phyloP scores from a whole-genome alignment of 352 stramenopile genomes.

The Stramenopiles sp. region DNA sequence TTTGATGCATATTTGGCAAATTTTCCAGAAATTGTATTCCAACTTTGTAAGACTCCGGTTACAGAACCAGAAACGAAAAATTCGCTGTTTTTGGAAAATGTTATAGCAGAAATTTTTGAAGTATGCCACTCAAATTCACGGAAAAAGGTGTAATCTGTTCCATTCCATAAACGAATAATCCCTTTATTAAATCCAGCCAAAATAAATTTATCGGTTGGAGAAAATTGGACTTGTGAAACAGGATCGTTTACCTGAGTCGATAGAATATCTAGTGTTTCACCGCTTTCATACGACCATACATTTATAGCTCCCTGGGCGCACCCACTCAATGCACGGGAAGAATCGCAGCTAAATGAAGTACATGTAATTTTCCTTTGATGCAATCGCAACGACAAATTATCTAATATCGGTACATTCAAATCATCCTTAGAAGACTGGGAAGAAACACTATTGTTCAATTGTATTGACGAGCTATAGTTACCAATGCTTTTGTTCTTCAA shows the following conservation, averaged over 20 bases:
- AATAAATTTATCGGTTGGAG: background rate
- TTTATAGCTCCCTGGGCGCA: background rate
- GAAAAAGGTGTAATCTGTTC: background rate
- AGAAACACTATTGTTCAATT: background rate
- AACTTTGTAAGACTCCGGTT: background rate
- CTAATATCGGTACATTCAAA: background rate
- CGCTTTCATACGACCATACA: background rate
- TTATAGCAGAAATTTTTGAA: background rate
- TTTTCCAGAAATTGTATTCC: background rate
- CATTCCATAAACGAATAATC: background rate
- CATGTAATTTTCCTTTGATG: background rate
- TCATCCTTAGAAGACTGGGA: background rate
- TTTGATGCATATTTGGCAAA: background rate
- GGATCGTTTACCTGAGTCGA: background rate
- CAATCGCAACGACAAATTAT: background rate
- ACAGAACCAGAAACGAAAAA: background rate
- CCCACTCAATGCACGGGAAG: background rate
- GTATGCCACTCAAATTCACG: background rate
- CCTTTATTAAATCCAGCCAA: background rate
- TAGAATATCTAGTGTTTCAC: background rate
- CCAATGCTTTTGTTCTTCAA: background rate
- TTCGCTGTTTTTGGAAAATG: background rate
- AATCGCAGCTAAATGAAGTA: background rate
- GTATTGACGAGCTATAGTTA: background rate
- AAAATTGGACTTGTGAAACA: background rate